Conservation (phyloP, 2,329 filamentous ascomycete genomes). For the Sporothrix euskadiensis region DNA sequence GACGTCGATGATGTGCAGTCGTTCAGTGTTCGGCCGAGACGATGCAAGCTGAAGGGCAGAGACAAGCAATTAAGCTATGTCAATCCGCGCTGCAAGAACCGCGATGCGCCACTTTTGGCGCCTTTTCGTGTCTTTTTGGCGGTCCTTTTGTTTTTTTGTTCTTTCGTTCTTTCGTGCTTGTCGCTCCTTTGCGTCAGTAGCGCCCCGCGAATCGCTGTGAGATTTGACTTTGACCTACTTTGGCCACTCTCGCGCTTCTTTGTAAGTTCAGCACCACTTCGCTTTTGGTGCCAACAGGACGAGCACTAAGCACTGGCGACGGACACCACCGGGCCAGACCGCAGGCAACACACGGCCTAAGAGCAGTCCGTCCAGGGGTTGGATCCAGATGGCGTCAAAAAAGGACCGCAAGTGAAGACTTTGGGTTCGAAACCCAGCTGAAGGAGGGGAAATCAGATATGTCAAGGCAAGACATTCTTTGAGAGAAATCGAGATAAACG, state of each 20-base stretch:
- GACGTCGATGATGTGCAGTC: neutral
- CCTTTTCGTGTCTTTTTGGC: neutral
- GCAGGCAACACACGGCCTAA: neutral
- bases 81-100: neutral
- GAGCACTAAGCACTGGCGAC: constrained; percentile 12
- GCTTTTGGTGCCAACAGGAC: neutral
- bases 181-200: neutral
- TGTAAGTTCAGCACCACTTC: neutral
- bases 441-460: neutral
- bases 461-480: neutral
- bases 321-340: constrained; percentile 25
- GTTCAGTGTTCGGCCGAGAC: constrained; percentile 1
- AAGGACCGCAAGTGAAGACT: neutral
- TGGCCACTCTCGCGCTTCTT: neutral
- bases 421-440: neutral
- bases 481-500: constrained; percentile 8
- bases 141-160: neutral
- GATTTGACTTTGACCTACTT: neutral
- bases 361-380: constrained; percentile 11
- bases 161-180: neutral
- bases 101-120: neutral
- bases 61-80: neutral
- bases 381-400: neutral
- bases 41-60: constrained; percentile 17
- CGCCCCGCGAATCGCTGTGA: neutral